Evolutionary conservation across 768 basidiomycete genomes (phyloP).

Genomic region (Cantharellus cinnabarinus): DNA sequence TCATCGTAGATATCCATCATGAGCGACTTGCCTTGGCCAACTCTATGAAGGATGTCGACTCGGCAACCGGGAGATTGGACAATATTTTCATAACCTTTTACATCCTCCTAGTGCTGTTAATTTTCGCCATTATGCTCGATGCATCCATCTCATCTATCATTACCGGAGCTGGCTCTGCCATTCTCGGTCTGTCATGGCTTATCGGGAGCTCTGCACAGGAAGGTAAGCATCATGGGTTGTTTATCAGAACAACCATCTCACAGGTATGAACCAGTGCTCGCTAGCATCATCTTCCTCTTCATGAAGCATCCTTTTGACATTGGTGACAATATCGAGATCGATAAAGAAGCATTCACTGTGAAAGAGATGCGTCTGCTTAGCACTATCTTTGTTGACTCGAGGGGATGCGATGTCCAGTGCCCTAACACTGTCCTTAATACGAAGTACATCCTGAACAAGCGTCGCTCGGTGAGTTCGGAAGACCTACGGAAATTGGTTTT

Average conservation of each 20-base stretch:
- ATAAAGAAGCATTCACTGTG: conserved; percentile 39
- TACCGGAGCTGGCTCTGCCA: conserved; percentile 49
- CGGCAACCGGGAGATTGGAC: conserved; percentile 69
- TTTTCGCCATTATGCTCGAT: conserved; percentile 68
- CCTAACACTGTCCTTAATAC: conserved; percentile 43
- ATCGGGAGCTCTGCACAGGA: conserved; percentile 34
- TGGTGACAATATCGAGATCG: conserved; percentile 44
- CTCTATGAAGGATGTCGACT: conserved; percentile 77
- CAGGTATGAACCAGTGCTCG: conserved; percentile 36
- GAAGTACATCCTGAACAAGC: not conserved
- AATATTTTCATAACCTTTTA: conserved; percentile 73
- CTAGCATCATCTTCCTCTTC: conserved; percentile 80
- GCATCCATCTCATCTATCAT: conserved; percentile 53
- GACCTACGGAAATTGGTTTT: conserved; percentile 22
- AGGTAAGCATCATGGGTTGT: conserved; percentile 1
- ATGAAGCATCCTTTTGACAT: conserved; percentile 64
- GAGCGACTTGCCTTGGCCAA: conserved; percentile 70
- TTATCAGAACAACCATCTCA: conserved; percentile 41
- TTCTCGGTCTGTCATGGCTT: conserved; percentile 59
- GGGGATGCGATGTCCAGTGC: conserved; percentile 44
- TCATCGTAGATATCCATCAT: conserved; percentile 50
- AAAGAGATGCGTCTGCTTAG: conserved; percentile 74
- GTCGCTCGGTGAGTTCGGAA: not conserved
- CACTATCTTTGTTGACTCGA: conserved; percentile 43
- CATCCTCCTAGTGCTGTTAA: conserved; percentile 46